A percentile compares a stretch with the other conserved stretches of the same genome.
phyloP scores from a whole-genome alignment of 106 monocot genomes.

The Platanthera zijinensis region DNA sequence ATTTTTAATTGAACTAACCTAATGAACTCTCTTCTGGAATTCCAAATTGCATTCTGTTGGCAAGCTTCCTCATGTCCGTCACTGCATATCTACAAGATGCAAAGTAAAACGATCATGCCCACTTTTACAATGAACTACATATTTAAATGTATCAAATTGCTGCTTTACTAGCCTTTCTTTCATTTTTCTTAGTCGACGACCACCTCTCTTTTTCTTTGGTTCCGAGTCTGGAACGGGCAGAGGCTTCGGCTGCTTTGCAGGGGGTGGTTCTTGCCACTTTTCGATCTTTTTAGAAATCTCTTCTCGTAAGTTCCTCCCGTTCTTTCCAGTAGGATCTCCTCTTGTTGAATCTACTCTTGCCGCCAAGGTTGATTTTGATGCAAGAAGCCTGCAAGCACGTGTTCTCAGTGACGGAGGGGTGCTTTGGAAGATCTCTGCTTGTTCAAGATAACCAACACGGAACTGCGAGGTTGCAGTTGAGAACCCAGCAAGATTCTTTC shows the following conservation, averaged over 20 bases:
- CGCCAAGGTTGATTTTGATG: conserved; percentile 86
- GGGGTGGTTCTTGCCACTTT: conserved; percentile 98
- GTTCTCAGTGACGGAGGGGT: conserved; percentile 70
- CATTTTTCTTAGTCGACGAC: conserved; percentile 69
- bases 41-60: conserved; percentile 94
- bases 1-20: conserved; percentile 9
- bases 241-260: conserved; percentile 94
- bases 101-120: conserved; percentile 1
- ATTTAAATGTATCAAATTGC: neutral
- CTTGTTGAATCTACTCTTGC: conserved; percentile 79
- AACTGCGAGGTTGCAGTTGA: conserved; percentile 85
- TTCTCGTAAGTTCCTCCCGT: conserved; percentile 65
- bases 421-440: conserved; percentile 78
- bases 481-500: conserved; percentile 89
- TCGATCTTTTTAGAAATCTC: conserved; percentile 88
- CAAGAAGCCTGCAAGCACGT: conserved; percentile 75
- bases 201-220: conserved; percentile 97
- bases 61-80: conserved; percentile 95
- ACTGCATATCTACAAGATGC: conserved; percentile 66
- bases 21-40: conserved; percentile 84
- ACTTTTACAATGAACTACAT: conserved; percentile 4
- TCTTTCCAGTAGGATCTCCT: conserved; percentile 83
- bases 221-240: conserved; percentile 95
- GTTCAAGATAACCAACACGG: conserved; percentile 86
- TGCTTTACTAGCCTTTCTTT: conserved; percentile 67